Evolutionary conservation across 1,284 basidiomycete genomes (phyloP), one percentile per base, ranked within the genome.

Genomic region (Tilletia setariae): DNA sequence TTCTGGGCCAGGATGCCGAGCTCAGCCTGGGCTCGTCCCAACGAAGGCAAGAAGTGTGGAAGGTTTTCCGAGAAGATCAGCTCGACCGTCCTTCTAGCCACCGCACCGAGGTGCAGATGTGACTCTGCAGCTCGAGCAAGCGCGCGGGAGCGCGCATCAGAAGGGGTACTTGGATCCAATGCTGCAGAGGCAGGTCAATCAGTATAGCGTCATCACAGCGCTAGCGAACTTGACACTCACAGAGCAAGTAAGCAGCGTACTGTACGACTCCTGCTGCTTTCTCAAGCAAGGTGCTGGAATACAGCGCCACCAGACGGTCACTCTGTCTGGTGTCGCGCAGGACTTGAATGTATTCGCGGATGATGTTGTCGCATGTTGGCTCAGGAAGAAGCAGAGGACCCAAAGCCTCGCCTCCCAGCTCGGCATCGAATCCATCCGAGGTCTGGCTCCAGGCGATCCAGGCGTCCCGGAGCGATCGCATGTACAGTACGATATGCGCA

Each of bases 401-500:
- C 16, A 35, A 30, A 9, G 56, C 15, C 9, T 25, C 32, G 16
- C 56, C 56, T 25, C n/a, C 28, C 4, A 30, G 16, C 30, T 13
- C 15, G 15, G 15, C 28, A 21, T 61, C 28, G 46, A n/a, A 49
- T 15, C 32, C 56, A 30, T 61, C 19, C 56, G 15, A 6, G 21
- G 23, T 7, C 28, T 21, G 51, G 28, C 23, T 64, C n/a, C n/a
- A 64, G 23, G 40, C 43, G 4, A n/a, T n/a, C 56, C 56, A 61
- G 0, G 28, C 56, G 16, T 30, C 25, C 68, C 91, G 89, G 53
- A 97, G 90, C 82, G 93, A 87, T 67, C 91, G 89, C 1, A 97
- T 86, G 83, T 91, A 94, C 21, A 98, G 88, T 72, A 93, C 92
- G n/a, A 98, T 85, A 78, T 98, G 95, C 0, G 94, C 90, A 79